Evolutionary conservation across 495 filamentous ascomycete species (phyloP).

Genomic region (Podospora comata): DNA sequence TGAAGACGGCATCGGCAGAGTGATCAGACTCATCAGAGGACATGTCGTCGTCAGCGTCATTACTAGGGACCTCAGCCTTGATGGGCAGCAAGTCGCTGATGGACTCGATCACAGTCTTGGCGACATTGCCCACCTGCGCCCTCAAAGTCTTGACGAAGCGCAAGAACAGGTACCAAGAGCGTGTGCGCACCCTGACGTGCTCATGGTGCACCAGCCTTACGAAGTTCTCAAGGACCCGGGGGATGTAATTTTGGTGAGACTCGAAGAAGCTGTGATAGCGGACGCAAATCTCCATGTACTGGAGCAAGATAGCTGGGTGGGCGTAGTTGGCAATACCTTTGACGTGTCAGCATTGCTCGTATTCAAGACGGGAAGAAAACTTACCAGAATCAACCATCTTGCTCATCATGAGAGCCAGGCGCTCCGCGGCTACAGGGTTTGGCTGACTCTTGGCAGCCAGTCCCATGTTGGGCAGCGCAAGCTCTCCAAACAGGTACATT

Average conservation of each 20-base stretch:
- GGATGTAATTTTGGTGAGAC: constrained; percentile 69
- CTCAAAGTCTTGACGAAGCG: constrained; percentile 88
- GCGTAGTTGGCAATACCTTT: constrained; percentile 76
- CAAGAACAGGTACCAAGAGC: constrained; percentile 96
- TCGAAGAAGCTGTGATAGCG: constrained; percentile 94
- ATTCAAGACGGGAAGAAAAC: constrained; percentile 17
- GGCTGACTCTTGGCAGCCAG: constrained; percentile 78
- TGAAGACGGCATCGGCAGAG: constrained; percentile 83
- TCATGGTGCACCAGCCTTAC: constrained; percentile 84
- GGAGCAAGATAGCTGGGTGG: constrained; percentile 87
- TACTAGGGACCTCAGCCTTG: constrained; percentile 77
- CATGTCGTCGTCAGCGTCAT: constrained; percentile 82
- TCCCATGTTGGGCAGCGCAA: constrained; percentile 79
- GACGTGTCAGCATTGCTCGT: constrained; percentile 18
- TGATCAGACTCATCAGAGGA: constrained; percentile 87
- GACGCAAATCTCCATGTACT: constrained; percentile 98
- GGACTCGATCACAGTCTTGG: constrained; percentile 84
- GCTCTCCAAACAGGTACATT: constrained; percentile 93
- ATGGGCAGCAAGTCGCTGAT: constrained; percentile 84
- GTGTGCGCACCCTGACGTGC: constrained; percentile 74
- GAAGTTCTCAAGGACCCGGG: constrained; percentile 86
- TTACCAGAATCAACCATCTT: constrained; percentile 90
- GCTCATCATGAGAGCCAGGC: constrained; percentile 83
- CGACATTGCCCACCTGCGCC: constrained; percentile 77
- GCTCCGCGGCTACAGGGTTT: constrained; percentile 67